These are phyloP conservation scores for Cardiospermum halicacabum DNA, from an alignment of 345 rosid species.

Conservation along the genomic window DNA sequence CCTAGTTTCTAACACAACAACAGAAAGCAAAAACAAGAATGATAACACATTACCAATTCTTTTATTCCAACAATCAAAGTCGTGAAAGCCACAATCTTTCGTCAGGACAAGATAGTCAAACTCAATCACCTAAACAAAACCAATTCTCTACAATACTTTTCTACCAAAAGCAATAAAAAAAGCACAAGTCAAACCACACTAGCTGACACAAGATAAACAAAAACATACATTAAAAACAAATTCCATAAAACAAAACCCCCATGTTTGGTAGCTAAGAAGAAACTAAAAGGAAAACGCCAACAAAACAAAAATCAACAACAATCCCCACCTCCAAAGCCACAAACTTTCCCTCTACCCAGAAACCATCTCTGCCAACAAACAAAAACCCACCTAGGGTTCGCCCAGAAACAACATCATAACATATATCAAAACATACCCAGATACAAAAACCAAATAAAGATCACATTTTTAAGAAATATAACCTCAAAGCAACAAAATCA, in stretches of 20 bases:
- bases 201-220: background rate
- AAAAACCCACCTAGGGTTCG: constrained; percentile 12
- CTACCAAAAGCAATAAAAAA: background rate
- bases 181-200: background rate
- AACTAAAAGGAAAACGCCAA: too few species aligned
- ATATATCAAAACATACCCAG: background rate
- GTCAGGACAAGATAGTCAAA: background rate
- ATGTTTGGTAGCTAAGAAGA: too few species aligned
- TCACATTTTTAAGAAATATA: background rate
- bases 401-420: background rate
- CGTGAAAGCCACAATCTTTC: background rate
- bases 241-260: background rate
- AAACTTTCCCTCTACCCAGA: background rate
- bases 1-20: background rate
- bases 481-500: background rate
- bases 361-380: constrained; percentile 12
- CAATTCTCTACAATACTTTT: background rate
- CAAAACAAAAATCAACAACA: background rate
- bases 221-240: background rate
- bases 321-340: background rate
- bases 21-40: background rate
- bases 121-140: background rate
- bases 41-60: background rate
- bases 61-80: background rate
- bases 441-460: background rate